These are phyloP conservation scores for Umbellularia californica DNA, from an alignment of 164 flowering plant genomes.

Conservation along the genomic window DNA sequence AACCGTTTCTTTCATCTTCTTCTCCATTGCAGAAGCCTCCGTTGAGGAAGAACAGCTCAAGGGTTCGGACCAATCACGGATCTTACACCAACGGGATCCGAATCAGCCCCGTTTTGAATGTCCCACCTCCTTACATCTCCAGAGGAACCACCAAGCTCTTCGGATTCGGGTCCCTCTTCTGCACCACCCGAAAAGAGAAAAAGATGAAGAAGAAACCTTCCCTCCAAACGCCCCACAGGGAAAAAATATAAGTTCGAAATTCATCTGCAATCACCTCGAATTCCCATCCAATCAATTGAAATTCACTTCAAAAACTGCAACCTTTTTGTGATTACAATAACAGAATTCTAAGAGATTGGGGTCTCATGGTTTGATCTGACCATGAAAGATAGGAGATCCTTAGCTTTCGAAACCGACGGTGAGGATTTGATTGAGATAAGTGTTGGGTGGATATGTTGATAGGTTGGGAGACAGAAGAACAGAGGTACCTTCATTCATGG, in stretches of 20 bases:
- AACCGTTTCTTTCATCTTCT: constrained; percentile 3
- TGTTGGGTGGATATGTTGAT: constrained; percentile 16
- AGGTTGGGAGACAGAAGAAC: constrained; percentile 37
- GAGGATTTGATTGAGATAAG: background rate
- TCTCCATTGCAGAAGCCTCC: constrained; percentile 31
- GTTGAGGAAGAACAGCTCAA: constrained; percentile 21
- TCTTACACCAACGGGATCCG: constrained; percentile 39
- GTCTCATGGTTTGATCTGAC: too few species aligned
- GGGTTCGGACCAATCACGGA: constrained; percentile 11
- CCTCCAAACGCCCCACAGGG: too few species aligned
- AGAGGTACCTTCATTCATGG: constrained; percentile 32
- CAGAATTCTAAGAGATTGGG: too few species aligned
- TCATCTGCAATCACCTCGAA: too few species aligned
- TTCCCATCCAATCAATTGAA: too few species aligned
- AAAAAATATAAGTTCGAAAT: too few species aligned
- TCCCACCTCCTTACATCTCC: constrained; percentile 63
- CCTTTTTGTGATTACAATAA: too few species aligned
- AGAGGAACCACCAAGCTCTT: constrained; percentile 48
- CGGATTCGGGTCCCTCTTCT: constrained; percentile 54
- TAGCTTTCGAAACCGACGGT: background rate
- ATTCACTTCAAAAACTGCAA: too few species aligned
- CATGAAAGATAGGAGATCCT: background rate
- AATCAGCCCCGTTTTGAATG: constrained; percentile 61
- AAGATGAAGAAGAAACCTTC: constrained; percentile 46
- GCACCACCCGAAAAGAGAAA: constrained; percentile 51